Base-by-base conservation (phyloP, 306 rosid genomes). In the Ziziphus jujuba region DNA sequence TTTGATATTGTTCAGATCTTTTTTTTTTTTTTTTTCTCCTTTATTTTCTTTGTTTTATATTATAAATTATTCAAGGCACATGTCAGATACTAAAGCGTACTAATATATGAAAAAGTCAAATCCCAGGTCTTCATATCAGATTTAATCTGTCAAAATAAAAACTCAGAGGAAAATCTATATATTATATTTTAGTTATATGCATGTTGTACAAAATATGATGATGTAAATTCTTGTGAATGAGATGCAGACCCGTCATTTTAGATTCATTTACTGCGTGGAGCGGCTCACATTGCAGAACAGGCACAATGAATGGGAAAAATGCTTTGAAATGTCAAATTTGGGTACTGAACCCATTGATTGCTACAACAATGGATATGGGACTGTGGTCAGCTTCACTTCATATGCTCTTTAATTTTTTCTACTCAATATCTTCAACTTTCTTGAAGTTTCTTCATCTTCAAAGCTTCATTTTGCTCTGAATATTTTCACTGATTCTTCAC, bases 321-420 rank as follows among this genome's bases (percentile, higher is more conserved):
- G 95, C 78, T 87, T 92, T 83, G 74, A 84, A 51, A 82, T 75
- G 59, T 56, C 91, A 43, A 66, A 84, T 4, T 80, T 87, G 71
- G 84, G 71, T 60, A 81, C 80, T 6, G 58, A 53, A 14, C 92
- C 91, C 6, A 71, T 89, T 17, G 75, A 82, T 34, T 92, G 98
- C 85, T 89, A 78, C 86, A 81, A 70, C 21, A 85, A 20, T 81
- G 95, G 96, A 74, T 72, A 83, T 49, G 95, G 98, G 0, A 76
- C 61, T 50, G 5, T 23, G 85, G 98, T 92, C 43, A 71, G 80
- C 33, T 19, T 13, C 13, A 2, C 13, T 12, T 5, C 3, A 34
- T 34, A 22, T n/a, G 11, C 25, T 49, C n/a, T 52, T 65, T 23
- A 34, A n/a, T 49, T 6, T 35, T 56, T 35, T n/a, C n/a, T 10